Conservation (phyloP, 805 yeast species). For the Zygosaccharomyces lentus region DNA sequence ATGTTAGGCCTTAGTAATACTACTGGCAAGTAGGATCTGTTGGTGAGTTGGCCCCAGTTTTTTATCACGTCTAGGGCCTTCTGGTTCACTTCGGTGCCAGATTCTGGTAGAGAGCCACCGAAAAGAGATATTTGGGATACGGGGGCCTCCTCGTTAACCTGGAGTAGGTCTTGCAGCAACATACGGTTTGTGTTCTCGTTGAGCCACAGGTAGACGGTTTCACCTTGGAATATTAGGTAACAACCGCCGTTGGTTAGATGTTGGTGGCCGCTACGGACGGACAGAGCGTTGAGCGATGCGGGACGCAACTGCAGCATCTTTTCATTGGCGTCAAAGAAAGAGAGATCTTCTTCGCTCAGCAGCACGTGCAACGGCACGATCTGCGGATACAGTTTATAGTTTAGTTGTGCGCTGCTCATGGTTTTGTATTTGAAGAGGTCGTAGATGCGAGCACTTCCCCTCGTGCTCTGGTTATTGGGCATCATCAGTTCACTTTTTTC, state of each 20-base stretch:
- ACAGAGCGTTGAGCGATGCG: conserved; percentile 46
- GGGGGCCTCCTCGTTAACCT: conserved; percentile 39
- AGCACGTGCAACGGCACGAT: conserved; percentile 68
- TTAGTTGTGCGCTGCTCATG: conserved; percentile 50
- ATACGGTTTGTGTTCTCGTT: conserved; percentile 64
- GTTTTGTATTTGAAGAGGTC: conserved; percentile 42
- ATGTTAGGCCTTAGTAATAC: conserved; percentile 32
- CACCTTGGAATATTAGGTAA: conserved; percentile 71
- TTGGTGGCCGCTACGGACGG: conserved; percentile 37
- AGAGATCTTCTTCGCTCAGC: conserved; percentile 48
- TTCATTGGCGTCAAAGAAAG: conserved; percentile 41
- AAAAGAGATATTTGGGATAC: conserved; percentile 25
- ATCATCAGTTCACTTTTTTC: conserved; percentile 62
- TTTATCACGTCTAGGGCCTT: conserved; percentile 62
- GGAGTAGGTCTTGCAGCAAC: conserved; percentile 72
- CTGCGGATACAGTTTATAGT: conserved; percentile 73
- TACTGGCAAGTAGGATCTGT: conserved; percentile 25
- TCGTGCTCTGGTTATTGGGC: conserved; percentile 35
- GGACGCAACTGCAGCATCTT: conserved; percentile 37
- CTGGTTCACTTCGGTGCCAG: conserved; percentile 62
- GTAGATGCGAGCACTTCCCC: conserved; percentile 62
- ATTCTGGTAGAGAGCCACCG: conserved; percentile 56
- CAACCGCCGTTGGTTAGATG: conserved; percentile 62
- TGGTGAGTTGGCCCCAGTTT: conserved; percentile 38
- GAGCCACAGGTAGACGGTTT: conserved; percentile 55